phyloP scores from a whole-genome alignment of 1,139 yeast species.

The Nakaseomyces bracarensis region DNA sequence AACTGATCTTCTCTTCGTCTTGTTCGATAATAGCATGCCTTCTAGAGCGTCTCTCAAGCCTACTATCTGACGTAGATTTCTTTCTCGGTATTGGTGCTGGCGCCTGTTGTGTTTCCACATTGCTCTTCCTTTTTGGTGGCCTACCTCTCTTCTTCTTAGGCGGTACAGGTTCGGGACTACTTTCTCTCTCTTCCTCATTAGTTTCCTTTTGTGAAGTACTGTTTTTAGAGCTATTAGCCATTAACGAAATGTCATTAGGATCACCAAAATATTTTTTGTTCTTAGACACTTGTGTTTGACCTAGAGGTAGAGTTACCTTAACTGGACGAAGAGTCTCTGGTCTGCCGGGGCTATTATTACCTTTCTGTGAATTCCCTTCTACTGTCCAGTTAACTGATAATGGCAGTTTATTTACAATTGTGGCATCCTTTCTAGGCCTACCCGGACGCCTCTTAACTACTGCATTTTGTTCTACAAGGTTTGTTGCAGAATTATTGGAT shows the following conservation, averaged over 20 bases:
- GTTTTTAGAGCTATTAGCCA: neutral
- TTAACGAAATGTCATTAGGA: constrained; percentile 24
- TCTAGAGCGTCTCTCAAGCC: constrained; percentile 6
- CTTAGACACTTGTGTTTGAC: constrained; percentile 22
- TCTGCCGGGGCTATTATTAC: neutral
- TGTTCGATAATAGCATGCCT: neutral
- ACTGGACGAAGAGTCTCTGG: neutral
- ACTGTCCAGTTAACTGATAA: constrained; percentile 6
- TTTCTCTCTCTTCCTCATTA: neutral
- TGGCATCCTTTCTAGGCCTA: constrained; percentile 28
- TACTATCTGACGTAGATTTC: neutral
- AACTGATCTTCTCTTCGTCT: constrained; percentile 8
- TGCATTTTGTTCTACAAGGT: neutral
- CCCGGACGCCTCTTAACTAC: constrained; percentile 28
- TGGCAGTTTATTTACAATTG: constrained; percentile 7
- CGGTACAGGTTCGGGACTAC: constrained; percentile 4
- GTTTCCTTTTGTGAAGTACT: neutral
- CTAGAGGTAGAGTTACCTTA: neutral
- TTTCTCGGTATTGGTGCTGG: constrained; percentile 10
- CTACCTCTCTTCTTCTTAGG: constrained; percentile 28
- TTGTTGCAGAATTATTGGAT: neutral
- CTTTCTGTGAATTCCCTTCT: neutral
- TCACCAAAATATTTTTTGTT: constrained; percentile 30
- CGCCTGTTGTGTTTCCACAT: neutral
- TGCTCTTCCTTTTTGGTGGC: constrained; percentile 28